These are phyloP conservation scores for Solanum lignicaule DNA, from an alignment of 257 asterid species.

Conservation along the genomic window DNA sequence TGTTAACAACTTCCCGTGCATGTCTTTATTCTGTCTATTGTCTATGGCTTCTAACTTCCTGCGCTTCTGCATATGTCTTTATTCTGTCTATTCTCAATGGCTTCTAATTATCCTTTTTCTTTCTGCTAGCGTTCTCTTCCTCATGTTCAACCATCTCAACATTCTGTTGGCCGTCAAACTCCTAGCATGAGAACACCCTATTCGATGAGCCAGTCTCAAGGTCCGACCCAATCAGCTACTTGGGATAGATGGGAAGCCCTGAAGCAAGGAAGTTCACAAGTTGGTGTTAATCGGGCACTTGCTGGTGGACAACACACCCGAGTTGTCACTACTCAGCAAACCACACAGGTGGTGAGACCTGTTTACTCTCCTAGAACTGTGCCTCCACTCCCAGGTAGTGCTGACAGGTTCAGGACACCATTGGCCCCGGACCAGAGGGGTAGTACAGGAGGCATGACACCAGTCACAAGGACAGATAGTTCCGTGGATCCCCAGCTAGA, in stretches of 20 bases:
- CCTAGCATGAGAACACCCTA: slow-evolving; percentile 16
- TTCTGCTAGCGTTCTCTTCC: slow-evolving; percentile 10
- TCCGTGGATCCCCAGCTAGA: slow-evolving; percentile 9
- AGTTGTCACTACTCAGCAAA: slow-evolving; percentile 26
- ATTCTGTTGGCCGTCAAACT: slow-evolving; percentile 9
- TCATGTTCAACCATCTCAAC: slow-evolving; percentile 23
- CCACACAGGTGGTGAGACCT: slow-evolving; percentile 21
- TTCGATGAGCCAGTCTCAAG: slow-evolving; percentile 21
- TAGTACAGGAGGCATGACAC: slow-evolving; percentile 12
- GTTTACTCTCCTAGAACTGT: slow-evolving; percentile 19
- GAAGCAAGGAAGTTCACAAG: slow-evolving; percentile 15
- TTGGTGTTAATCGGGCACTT: slow-evolving; percentile 6
- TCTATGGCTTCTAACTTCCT: not conserved
- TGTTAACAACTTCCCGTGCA: not conserved
- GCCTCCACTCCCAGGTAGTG: slow-evolving; percentile 17
- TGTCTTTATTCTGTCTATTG: not conserved
- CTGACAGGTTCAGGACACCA: slow-evolving; percentile 6
- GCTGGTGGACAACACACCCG: slow-evolving; percentile 23
- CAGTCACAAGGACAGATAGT: slow-evolving; percentile 14
- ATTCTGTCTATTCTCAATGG: not conserved
- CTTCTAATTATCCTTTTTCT: slow-evolving; percentile 3
- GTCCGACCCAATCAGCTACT: slow-evolving; percentile 13
- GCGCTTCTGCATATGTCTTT: not conserved
- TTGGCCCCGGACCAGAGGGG: slow-evolving; percentile 23
- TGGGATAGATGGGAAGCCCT: slow-evolving; percentile 5